These are phyloP conservation scores for Penicillium italicum DNA, from an alignment of 2,329 filamentous ascomycete genomes.

Conservation along the genomic window DNA sequence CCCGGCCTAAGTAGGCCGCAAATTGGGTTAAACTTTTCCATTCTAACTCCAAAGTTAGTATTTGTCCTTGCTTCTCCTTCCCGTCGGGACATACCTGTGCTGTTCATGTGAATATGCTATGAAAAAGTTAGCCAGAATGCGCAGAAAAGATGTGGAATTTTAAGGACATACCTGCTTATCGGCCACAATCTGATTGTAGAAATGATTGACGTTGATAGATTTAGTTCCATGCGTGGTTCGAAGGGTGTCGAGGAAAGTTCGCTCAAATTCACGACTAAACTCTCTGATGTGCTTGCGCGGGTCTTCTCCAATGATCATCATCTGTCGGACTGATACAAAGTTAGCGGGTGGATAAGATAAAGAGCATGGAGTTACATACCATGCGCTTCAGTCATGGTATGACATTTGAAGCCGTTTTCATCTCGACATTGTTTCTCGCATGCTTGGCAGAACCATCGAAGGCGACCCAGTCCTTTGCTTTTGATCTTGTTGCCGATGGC, in stretches of 20 bases:
- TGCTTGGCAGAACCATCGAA: conserved; percentile 88
- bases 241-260: conserved; percentile 73
- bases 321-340: conserved; percentile 63
- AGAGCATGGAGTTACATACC: not conserved
- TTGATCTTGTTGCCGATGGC: conserved; percentile 88
- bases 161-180: conserved; percentile 41
- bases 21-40: conserved; percentile 89
- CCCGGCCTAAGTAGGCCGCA: conserved; percentile 77
- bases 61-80: not conserved
- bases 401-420: conserved; percentile 86
- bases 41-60: conserved; percentile 37
- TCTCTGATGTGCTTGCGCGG: conserved; percentile 78
- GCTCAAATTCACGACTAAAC: conserved; percentile 75
- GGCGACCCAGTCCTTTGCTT: conserved; percentile 62
- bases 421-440: conserved; percentile 66
- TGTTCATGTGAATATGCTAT: conserved; percentile 85
- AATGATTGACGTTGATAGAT: conserved; percentile 80
- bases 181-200: conserved; percentile 91
- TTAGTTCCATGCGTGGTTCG: conserved; percentile 88
- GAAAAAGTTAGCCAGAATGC: not conserved
- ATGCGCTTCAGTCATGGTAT: conserved; percentile 48
- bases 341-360: not conserved
- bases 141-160: not conserved
- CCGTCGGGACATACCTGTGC: conserved; percentile 51
- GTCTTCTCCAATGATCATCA: conserved; percentile 83